Percentiles rank a stretch among this genome's conserved stretches.
Conservation (phyloP, 805 yeast genomes). For the Candida schatavii region DNA sequence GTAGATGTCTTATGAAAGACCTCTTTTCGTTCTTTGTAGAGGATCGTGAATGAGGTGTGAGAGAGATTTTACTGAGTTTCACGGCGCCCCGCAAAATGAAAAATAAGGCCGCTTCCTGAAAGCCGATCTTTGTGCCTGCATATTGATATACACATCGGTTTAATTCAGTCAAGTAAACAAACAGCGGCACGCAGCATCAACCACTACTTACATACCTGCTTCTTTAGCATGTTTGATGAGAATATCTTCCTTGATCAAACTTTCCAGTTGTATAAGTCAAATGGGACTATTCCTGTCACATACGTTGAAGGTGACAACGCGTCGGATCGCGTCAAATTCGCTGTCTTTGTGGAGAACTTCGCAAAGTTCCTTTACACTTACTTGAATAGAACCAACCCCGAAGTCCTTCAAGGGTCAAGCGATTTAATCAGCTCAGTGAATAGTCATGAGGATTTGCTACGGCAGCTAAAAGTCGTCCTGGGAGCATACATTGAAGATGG, state of each 20-base stretch:
- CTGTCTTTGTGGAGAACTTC: conserved; percentile 7
- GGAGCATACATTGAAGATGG: conserved; percentile 4
- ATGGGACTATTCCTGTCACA: conserved; percentile 6
- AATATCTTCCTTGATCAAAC: conserved; percentile 15
- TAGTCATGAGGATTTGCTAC: conserved; percentile 7
- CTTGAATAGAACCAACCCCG: conserved; percentile 6
- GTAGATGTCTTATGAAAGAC: too few species aligned
- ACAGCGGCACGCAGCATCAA: not conserved
- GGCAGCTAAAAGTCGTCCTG: conserved; percentile 9
- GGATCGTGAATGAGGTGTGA: too few species aligned
- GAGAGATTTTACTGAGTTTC: too few species aligned
- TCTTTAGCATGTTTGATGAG: not conserved
- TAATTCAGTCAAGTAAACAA: not conserved
- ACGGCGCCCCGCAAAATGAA: too few species aligned
- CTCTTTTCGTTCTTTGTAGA: too few species aligned
- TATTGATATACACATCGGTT: conserved; percentile 6
- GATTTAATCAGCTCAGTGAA: conserved; percentile 7
- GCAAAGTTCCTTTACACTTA: conserved; percentile 11
- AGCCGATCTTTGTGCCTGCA: too few species aligned
- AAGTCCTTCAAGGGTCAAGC: conserved; percentile 8
- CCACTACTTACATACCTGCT: not conserved
- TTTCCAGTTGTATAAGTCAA: conserved; percentile 16
- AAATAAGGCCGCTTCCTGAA: too few species aligned
- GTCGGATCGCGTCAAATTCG: not conserved
- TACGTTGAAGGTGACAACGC: not conserved